Conservation (phyloP, 2,329 filamentous ascomycete species). For the Lizonia empirigonia region DNA sequence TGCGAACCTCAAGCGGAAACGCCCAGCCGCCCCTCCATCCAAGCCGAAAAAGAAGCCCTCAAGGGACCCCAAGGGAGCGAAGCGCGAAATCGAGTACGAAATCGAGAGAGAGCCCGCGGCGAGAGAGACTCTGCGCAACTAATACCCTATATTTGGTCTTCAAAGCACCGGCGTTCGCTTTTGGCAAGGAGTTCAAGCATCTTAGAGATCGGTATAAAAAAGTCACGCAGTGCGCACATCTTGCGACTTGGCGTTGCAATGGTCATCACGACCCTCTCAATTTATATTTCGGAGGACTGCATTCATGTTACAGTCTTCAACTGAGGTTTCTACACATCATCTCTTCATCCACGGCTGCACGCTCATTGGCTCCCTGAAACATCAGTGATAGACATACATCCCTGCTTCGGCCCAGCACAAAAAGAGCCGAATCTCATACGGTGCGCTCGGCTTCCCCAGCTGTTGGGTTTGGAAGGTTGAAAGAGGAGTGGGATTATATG, state of each 20-base stretch:
- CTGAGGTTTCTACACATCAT: neutral
- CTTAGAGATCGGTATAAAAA: conserved; percentile 17
- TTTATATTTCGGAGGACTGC: neutral
- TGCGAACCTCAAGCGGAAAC: conserved; percentile 63
- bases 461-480: conserved; percentile 27
- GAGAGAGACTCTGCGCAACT: conserved; percentile 41
- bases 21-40: conserved; percentile 54
- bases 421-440: neutral
- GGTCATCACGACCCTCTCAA: neutral
- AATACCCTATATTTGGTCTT: conserved; percentile 28
- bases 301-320: neutral
- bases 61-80: conserved; percentile 57
- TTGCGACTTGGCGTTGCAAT: conserved; percentile 2
- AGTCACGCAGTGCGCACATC: conserved; percentile 3
- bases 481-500: conserved; percentile 26
- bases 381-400: neutral
- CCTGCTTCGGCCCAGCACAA: neutral
- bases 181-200: conserved; percentile 16
- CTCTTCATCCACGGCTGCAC: neutral
- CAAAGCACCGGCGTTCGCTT: conserved; percentile 25
- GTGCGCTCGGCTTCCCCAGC: neutral
- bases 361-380: no score
- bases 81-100: conserved; percentile 80
- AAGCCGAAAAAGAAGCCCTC: conserved; percentile 64
- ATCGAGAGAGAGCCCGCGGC: conserved; percentile 65